These are phyloP conservation scores for Penicillium sp. DNA, from an alignment of 2,329 filamentous ascomycete genomes.

Conservation along the genomic window DNA sequence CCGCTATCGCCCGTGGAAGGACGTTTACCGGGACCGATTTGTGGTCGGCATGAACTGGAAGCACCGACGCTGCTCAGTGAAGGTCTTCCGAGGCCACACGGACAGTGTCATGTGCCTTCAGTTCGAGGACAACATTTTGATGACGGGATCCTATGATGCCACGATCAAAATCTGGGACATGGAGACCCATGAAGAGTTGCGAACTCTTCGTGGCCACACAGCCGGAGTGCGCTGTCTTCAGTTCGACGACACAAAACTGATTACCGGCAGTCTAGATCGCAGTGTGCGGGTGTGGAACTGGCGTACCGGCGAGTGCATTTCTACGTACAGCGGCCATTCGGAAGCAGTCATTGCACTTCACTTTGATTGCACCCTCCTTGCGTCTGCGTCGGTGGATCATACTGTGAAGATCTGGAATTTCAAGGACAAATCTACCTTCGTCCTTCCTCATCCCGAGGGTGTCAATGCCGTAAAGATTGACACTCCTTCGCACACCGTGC, in stretches of 20 bases:
- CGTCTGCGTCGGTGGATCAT: conserved; percentile 82
- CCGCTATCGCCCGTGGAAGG: conserved; percentile 74
- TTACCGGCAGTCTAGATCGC: conserved; percentile 81
- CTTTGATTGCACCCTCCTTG: conserved; percentile 76
- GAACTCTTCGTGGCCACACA: conserved; percentile 77
- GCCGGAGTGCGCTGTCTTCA: conserved; percentile 81
- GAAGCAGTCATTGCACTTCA: conserved; percentile 82
- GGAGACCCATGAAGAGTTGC: conserved; percentile 75
- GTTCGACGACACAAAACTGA: conserved; percentile 86
- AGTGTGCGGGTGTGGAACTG: conserved; percentile 96
- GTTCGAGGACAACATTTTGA: conserved; percentile 83
- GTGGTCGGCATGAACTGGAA: conserved; percentile 98
- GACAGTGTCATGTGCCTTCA: conserved; percentile 79
- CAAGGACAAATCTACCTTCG: conserved; percentile 71
- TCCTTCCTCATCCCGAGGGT: conserved; percentile 81
- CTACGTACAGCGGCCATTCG: conserved; percentile 70
- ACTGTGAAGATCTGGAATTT: conserved; percentile 93
- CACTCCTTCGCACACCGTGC: conserved; percentile 70
- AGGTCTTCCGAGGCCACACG: conserved; percentile 75
- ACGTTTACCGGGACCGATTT: conserved; percentile 91
- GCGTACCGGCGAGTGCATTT: conserved; percentile 80
- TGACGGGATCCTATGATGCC: conserved; percentile 89
- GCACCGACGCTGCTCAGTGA: conserved; percentile 79
- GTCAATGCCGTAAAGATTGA: conserved; percentile 95
- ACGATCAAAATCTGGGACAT: conserved; percentile 97